A percentile compares a stretch with the other conserved stretches of the same genome.
Conservation (phyloP, 768 basidiomycete genomes). For the Pholiota conissans region DNA sequence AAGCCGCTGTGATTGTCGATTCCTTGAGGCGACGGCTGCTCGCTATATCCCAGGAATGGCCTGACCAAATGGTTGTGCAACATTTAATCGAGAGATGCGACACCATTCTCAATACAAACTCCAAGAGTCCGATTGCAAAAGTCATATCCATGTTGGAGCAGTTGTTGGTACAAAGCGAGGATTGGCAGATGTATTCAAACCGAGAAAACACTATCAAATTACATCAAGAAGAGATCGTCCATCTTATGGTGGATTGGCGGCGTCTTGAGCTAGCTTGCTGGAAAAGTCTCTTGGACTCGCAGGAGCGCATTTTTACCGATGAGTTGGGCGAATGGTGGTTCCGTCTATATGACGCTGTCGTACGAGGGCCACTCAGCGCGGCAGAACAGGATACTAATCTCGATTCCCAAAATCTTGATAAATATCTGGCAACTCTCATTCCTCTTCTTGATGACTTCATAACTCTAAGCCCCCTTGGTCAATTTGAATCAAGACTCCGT, state of each 20-base stretch:
- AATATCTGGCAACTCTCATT: slow-evolving; percentile 66
- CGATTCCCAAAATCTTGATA: slow-evolving; percentile 33
- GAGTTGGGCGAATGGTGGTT: slow-evolving; percentile 79
- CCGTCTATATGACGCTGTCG: slow-evolving; percentile 75
- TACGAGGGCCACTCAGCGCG: slow-evolving; percentile 61
- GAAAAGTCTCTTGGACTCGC: slow-evolving; percentile 75
- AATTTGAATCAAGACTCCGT: slow-evolving; percentile 67
- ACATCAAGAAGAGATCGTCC: slow-evolving; percentile 64
- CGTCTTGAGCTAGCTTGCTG: slow-evolving; percentile 88
- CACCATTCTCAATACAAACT: slow-evolving; percentile 55
- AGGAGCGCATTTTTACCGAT: slow-evolving; percentile 55
- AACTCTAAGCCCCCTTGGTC: slow-evolving; percentile 74
- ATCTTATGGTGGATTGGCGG: slow-evolving; percentile 86
- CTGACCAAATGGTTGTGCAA: slow-evolving; percentile 96
- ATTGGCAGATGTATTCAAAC: slow-evolving; percentile 98
- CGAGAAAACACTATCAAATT: slow-evolving; percentile 77
- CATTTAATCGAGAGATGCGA: slow-evolving; percentile 76
- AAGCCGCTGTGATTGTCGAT: slow-evolving; percentile 51
- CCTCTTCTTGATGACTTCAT: slow-evolving; percentile 84
- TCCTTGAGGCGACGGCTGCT: slow-evolving; percentile 54
- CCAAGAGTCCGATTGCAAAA: slow-evolving; percentile 77
- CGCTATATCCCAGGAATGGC: slow-evolving; percentile 76
- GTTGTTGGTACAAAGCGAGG: slow-evolving; percentile 81
- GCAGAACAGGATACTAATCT: slow-evolving; percentile 35
- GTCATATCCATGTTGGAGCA: slow-evolving; percentile 83